Percentiles rank a stretch among this genome's conserved stretches.
Evolutionary conservation across 2,329 filamentous ascomycete species (phyloP).

Genomic region (Elsinoe arachidis): DNA sequence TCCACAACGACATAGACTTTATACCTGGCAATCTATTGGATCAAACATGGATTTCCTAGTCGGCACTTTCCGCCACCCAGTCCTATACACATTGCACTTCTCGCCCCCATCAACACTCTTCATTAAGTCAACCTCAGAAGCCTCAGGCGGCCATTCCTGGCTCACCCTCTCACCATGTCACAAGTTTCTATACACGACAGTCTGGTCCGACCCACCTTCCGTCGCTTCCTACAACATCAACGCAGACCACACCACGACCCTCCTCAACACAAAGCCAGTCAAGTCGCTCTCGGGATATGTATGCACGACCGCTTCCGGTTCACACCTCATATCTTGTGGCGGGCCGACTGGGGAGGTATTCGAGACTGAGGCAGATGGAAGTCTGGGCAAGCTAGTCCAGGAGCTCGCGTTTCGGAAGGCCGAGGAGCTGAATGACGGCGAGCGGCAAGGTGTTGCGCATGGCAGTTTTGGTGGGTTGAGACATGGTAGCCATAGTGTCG

Average conservation of each 20-base stretch:
- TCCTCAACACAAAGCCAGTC: constrained; percentile 27
- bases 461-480: constrained; percentile 28
- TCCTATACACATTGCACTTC: constrained; percentile 27
- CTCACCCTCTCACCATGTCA: constrained; percentile 25
- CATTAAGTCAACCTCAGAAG: constrained; percentile 22
- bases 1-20: too few relatives aligned
- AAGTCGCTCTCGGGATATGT: constrained; percentile 27
- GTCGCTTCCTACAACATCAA: constrained; percentile 25
- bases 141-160: constrained; percentile 29
- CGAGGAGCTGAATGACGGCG: constrained; percentile 20
- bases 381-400: constrained; percentile 25
- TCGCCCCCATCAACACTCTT: constrained; percentile 16
- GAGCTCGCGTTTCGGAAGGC: constrained; percentile 25
- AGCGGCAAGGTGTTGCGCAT: constrained; percentile 24
- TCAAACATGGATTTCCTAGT: constrained; percentile 28
- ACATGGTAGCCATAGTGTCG: constrained; percentile 27
- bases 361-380: constrained; percentile 22
- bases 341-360: constrained; percentile 29
- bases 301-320: constrained; percentile 15
- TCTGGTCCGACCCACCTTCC: constrained; percentile 28
- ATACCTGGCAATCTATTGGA: too few relatives aligned
- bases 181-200: constrained; percentile 27
- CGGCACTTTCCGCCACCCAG: constrained; percentile 27
- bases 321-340: constrained; percentile 27
- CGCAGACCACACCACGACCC: constrained; percentile 21